These are phyloP conservation scores for Moesziomyces globuligerus DNA, from an alignment of 1,284 basidiomycete species.

Conservation along the genomic window DNA sequence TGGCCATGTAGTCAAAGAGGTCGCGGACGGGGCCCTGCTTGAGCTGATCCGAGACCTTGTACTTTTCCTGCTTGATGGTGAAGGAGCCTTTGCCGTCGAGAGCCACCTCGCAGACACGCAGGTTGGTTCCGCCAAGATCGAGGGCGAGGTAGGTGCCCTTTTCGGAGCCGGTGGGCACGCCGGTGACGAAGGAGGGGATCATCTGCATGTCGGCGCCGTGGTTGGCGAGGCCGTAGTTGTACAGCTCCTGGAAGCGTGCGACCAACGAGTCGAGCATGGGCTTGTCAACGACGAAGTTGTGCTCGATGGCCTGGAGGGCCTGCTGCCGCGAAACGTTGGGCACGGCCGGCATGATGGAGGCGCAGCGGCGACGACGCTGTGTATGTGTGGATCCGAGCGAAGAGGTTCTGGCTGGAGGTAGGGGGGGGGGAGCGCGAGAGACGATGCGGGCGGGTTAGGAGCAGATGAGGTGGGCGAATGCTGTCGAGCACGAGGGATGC, in stretches of 20 bases:
- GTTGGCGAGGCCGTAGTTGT: constrained; percentile 53
- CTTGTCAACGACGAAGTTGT: constrained; percentile 50
- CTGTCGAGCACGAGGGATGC: too few relatives aligned
- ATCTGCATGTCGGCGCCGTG: constrained; percentile 63
- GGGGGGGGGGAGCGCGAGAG: too few relatives aligned
- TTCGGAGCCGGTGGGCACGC: constrained; percentile 59
- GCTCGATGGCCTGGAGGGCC: constrained; percentile 42
- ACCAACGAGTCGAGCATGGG: constrained; percentile 46
- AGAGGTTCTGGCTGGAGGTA: too few relatives aligned
- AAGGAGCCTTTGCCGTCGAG: constrained; percentile 90
- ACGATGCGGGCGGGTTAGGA: neutral
- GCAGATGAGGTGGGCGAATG: too few relatives aligned
- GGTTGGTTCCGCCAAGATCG: constrained; percentile 63
- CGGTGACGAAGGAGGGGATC: constrained; percentile 63
- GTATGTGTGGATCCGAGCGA: too few relatives aligned
- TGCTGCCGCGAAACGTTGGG: constrained; percentile 37
- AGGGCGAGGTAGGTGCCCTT: constrained; percentile 63
- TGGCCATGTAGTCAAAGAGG: constrained; percentile 83
- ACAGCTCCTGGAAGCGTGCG: constrained; percentile 53
- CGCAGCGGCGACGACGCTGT: neutral
- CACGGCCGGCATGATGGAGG: constrained; percentile 45
- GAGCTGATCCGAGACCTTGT: constrained; percentile 62
- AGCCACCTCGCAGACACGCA: constrained; percentile 88
- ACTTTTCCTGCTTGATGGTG: constrained; percentile 73
- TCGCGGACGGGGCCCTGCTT: constrained; percentile 55